A percentile compares a stretch with the other conserved stretches of the same genome.
phyloP scores from a whole-genome alignment of 169 alveolate genomes.

The Pseudocohnilembus persalinus region DNA sequence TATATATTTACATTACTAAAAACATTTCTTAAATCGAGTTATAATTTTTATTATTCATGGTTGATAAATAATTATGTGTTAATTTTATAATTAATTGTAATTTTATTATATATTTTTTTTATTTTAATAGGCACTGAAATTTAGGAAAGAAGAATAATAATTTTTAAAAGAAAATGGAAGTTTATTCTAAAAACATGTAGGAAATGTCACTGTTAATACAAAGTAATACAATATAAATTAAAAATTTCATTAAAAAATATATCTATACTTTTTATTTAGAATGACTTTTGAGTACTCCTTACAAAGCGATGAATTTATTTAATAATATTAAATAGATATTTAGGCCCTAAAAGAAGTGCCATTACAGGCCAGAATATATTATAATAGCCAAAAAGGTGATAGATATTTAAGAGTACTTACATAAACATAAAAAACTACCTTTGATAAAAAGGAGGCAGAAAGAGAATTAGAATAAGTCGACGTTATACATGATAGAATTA shows the following conservation, averaged over 20 bases:
- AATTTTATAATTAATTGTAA: too few relatives aligned
- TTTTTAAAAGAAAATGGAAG: constrained; percentile 41
- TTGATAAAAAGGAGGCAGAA: constrained; percentile 55
- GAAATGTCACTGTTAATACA: constrained; percentile 75
- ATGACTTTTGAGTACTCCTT: constrained; percentile 67
- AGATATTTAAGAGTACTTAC: constrained; percentile 75
- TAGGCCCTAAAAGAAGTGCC: constrained; percentile 60
- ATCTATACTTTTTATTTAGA: neutral
- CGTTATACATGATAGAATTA: neutral
- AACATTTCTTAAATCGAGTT: too few relatives aligned
- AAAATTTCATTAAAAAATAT: too few relatives aligned
- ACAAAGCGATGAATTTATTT: constrained; percentile 41
- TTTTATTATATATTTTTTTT: too few relatives aligned
- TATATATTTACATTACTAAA: too few relatives aligned
- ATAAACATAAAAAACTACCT: constrained; percentile 46
- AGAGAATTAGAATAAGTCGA: neutral
- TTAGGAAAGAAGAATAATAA: constrained; percentile 59
- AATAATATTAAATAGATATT: constrained; percentile 55
- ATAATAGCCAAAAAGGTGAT: constrained; percentile 57
- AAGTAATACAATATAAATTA: too few relatives aligned
- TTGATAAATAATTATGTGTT: too few relatives aligned
- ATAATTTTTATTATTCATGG: too few relatives aligned
- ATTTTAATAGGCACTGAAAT: constrained; percentile 31
- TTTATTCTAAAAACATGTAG: constrained; percentile 48
- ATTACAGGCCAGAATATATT: constrained; percentile 62